phyloP scores from a whole-genome alignment of 148 eudicot species.

The Nepenthes gracilis region DNA sequence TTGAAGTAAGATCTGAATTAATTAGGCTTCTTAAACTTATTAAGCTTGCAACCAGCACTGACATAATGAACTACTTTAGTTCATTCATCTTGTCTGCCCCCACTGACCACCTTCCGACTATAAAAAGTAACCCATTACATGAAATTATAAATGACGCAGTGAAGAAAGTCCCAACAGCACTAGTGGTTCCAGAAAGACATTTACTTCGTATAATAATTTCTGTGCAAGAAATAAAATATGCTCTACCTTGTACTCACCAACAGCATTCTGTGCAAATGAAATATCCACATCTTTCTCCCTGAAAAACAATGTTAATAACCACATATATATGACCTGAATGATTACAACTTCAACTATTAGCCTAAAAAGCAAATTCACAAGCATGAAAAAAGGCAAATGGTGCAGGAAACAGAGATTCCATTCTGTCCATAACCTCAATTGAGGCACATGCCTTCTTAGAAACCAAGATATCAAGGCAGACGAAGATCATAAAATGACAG shows the following conservation, averaged over 20 bases:
- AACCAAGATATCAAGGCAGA: not conserved
- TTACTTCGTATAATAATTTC: not conserved
- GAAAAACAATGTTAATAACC: slow-evolving; percentile 9
- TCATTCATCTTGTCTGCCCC: no score
- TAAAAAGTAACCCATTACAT: not conserved
- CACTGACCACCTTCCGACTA: not conserved
- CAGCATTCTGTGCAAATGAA: slow-evolving; percentile 77
- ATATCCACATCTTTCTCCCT: slow-evolving; percentile 94
- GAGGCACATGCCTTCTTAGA: no score
- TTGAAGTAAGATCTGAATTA: no score
- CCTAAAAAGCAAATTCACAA: not conserved
- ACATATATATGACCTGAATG: not conserved
- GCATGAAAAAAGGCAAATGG: not conserved
- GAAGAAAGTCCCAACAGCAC: not conserved
- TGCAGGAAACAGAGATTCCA: not conserved
- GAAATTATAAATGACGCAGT: not conserved
- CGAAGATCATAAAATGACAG: not conserved
- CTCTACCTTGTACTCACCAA: slow-evolving; percentile 76
- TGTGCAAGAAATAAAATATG: not conserved
- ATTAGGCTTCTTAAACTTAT: no score
- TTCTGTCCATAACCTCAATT: no score
- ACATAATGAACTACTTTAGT: no score
- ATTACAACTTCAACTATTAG: not conserved
- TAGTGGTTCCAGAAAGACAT: no score
- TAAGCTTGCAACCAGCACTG: no score